phyloP scores from a whole-genome alignment of 805 yeast genomes.

The Yarrowia yakushimensis region DNA sequence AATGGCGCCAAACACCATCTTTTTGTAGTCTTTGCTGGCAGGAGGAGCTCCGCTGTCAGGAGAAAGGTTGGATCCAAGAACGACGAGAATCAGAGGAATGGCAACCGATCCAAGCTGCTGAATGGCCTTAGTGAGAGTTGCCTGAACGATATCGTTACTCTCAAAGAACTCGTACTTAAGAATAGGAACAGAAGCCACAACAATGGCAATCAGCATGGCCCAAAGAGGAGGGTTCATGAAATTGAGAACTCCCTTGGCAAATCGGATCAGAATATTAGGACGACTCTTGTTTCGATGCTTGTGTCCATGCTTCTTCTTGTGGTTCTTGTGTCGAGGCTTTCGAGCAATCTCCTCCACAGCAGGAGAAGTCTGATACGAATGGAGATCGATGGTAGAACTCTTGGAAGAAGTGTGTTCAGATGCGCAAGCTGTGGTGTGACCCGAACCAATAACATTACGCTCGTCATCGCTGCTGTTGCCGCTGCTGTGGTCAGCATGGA shows the following conservation, averaged over 20 bases:
- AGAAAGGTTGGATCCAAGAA: constrained; percentile 57
- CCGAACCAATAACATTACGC: not conserved
- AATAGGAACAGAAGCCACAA: constrained; percentile 55
- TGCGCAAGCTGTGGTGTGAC: not conserved
- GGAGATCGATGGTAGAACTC: not conserved
- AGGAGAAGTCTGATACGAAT: not conserved
- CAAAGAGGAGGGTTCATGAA: constrained; percentile 65
- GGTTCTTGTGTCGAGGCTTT: not conserved
- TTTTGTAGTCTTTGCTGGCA: constrained; percentile 40
- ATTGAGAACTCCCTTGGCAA: constrained; percentile 24
- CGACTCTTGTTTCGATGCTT: not conserved
- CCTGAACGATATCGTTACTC: constrained; percentile 46
- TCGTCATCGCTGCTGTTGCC: not conserved
- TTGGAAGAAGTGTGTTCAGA: not conserved
- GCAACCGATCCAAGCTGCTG: constrained; percentile 56
- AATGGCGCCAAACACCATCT: constrained; percentile 51
- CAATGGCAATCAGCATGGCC: constrained; percentile 57
- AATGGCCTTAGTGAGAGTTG: constrained; percentile 52
- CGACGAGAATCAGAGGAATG: constrained; percentile 58
- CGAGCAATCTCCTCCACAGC: constrained; percentile 1
- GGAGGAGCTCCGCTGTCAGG: constrained; percentile 50
- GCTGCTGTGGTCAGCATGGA: not conserved
- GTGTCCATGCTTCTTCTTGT: not conserved
- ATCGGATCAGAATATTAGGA: not conserved
- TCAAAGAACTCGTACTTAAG: constrained; percentile 47